Conservation (phyloP, 495 filamentous ascomycete genomes). For the Penicillium cinerascens region DNA sequence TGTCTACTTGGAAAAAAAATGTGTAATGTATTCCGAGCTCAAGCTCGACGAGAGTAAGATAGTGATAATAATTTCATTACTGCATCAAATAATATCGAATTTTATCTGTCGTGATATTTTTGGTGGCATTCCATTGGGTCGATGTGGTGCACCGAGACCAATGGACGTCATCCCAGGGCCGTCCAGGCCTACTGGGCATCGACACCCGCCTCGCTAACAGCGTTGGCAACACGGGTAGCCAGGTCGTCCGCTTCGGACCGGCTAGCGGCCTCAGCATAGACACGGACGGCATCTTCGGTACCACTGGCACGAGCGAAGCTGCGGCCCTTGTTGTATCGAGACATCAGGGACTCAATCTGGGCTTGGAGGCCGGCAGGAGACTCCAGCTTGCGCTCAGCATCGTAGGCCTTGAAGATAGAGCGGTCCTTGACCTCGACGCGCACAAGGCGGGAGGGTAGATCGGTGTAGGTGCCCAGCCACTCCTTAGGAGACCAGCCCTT, state of each 20-base stretch:
- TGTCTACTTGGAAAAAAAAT: not conserved
- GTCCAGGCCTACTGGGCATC: conserved; percentile 13
- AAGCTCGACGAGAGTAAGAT: not conserved
- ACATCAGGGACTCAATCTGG: conserved; percentile 80
- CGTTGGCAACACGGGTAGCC: conserved; percentile 72
- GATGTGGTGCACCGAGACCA: no score
- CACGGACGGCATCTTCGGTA: conserved; percentile 92
- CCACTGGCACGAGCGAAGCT: conserved; percentile 90
- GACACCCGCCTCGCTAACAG: conserved; percentile 53
- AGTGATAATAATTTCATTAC: conserved; percentile 16
- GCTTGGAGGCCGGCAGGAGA: conserved; percentile 73
- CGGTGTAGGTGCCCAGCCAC: conserved; percentile 92
- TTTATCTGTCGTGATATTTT: not conserved
- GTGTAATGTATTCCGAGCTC: not conserved
- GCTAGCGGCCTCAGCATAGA: conserved; percentile 94
- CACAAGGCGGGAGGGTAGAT: conserved; percentile 91
- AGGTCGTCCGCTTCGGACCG: conserved; percentile 81
- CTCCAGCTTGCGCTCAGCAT: conserved; percentile 85
- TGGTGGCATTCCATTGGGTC: not conserved
- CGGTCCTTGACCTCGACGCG: conserved; percentile 87
- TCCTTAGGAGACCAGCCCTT: conserved; percentile 87
- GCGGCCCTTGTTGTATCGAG: conserved; percentile 85
- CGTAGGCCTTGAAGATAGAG: conserved; percentile 80
- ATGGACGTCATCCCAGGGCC: not conserved
- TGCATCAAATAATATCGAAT: conserved; percentile 21